Percentiles rank a stretch among this genome's conserved stretches.
Evolutionary conservation across 768 basidiomycete genomes (phyloP).

Genomic region (Suillus brevipes): DNA sequence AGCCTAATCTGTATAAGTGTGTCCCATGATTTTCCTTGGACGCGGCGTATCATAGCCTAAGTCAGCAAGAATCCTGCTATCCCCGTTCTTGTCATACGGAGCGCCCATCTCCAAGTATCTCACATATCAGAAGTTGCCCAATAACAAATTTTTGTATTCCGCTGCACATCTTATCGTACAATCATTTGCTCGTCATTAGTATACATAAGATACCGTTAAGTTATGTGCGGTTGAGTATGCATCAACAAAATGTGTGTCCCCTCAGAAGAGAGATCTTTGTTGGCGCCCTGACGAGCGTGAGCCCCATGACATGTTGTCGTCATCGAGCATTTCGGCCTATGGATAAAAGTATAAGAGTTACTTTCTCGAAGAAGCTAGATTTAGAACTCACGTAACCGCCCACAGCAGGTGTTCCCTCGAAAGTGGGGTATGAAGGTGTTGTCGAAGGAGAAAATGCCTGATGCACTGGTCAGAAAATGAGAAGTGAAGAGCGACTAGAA

Average conservation of each 20-base stretch:
- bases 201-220: conserved; percentile 14
- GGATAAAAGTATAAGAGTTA: not conserved
- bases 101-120: not conserved
- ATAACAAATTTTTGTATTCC: not conserved
- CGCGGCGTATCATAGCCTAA: too few relatives aligned
- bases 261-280: conserved; percentile 14
- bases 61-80: not conserved
- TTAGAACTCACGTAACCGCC: conserved; percentile 19
- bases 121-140: too few relatives aligned
- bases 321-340: conserved; percentile 30
- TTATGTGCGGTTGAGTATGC: conserved; percentile 4
- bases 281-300: conserved; percentile 8
- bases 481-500: not conserved
- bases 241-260: not conserved
- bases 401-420: conserved; percentile 3
- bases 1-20: not conserved
- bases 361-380: not conserved
- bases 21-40: not conserved
- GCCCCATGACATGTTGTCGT: conserved; percentile 31
- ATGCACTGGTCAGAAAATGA: conserved; percentile 8
- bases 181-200: conserved; percentile 9
- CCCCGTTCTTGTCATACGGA: not conserved
- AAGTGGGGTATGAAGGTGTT: conserved; percentile 4
- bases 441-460: conserved; percentile 14
- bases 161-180: conserved; percentile 13